Percentiles rank a stretch among this genome's conserved stretches.
Evolutionary conservation across 1,284 basidiomycete genomes (phyloP).

Genomic region (Puccinia triticina): DNA sequence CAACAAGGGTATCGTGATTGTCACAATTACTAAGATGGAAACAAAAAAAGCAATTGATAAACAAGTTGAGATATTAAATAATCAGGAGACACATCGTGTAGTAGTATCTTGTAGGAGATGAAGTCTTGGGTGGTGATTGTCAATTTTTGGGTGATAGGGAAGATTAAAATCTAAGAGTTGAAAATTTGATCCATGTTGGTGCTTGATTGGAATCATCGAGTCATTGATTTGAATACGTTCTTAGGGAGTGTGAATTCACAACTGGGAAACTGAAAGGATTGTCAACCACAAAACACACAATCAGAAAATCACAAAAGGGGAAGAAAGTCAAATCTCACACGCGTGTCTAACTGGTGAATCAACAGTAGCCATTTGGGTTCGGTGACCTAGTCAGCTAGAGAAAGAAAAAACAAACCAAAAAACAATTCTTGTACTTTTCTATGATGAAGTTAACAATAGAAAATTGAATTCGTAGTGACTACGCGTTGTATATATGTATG

Average conservation of each 20-base stretch:
- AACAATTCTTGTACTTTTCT: background rate
- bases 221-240: background rate
- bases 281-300: background rate
- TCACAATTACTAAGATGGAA: background rate
- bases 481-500: background rate
- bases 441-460: background rate
- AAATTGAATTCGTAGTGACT: background rate
- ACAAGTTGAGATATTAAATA: background rate
- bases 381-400: background rate
- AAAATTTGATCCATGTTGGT: background rate
- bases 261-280: conserved; percentile 5
- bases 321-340: background rate
- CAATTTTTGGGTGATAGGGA: background rate
- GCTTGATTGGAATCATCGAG: background rate
- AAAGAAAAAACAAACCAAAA: conserved; percentile 23
- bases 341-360: conserved; percentile 14
- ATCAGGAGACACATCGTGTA: background rate
- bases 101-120: background rate
- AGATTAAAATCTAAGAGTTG: background rate
- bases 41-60: background rate
- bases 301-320: background rate
- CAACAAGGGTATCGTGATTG: background rate
- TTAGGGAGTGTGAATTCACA: conserved; percentile 19
- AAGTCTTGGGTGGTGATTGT: background rate
- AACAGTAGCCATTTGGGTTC: background rate